phyloP scores from a whole-genome alignment of 2,329 filamentous ascomycete species.

The Colletotrichum sidae region DNA sequence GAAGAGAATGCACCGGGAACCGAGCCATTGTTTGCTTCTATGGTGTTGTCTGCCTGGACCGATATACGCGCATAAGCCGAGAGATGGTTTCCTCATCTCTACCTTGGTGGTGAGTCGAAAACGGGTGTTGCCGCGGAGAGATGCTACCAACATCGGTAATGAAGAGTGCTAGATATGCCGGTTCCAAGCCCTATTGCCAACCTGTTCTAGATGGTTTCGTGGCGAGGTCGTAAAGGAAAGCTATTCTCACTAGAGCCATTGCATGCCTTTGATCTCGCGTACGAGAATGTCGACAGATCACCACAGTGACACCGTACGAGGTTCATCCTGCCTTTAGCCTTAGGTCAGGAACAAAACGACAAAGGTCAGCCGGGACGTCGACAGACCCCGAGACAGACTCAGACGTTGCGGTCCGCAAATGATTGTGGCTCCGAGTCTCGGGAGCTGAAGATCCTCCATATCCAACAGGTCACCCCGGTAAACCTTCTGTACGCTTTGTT shows the following conservation, averaged over 20 bases:
- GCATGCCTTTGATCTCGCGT: too few relatives aligned
- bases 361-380: too few relatives aligned
- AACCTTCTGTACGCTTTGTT: constrained; percentile 22
- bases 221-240: too few relatives aligned
- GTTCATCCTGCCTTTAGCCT: too few relatives aligned
- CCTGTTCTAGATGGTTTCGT: constrained; percentile 5
- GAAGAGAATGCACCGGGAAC: constrained; percentile 3
- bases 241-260: too few relatives aligned
- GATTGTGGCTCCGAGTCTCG: background rate
- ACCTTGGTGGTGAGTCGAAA: constrained; percentile 10
- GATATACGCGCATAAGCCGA: too few relatives aligned
- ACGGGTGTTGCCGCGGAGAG: constrained; percentile 7
- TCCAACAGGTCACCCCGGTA: constrained; percentile 11
- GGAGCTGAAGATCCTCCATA: constrained; percentile 16
- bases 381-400: too few relatives aligned
- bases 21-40: background rate
- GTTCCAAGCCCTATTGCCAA: background rate
- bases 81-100: background rate
- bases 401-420: too few relatives aligned
- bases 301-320: too few relatives aligned
- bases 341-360: too few relatives aligned
- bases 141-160: constrained; percentile 14
- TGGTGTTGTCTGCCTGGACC: too few relatives aligned
- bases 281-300: too few relatives aligned
- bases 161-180: background rate